Conservation (phyloP, 345 rosid species). For the Leavenworthia alabamica region DNA sequence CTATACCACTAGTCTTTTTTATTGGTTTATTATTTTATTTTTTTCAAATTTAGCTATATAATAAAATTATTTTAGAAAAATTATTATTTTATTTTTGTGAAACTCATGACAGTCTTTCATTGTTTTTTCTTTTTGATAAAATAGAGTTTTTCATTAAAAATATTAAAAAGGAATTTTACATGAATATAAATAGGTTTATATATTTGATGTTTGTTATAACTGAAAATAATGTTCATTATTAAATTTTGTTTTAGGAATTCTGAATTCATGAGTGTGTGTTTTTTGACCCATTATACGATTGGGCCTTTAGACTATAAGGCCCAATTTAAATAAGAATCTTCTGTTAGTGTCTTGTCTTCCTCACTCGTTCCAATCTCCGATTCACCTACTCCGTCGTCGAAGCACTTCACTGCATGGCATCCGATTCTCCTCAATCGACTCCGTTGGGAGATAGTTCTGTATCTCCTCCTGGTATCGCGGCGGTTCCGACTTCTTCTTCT, state of each 20-base stretch:
- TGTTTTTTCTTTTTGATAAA: no score
- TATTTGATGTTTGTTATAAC: no score
- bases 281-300: not conserved
- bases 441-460: conserved; percentile 25
- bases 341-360: conserved; percentile 36
- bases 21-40: no score
- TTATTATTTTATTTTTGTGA: no score
- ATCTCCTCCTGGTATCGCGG: conserved; percentile 19
- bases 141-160: no score
- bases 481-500: conserved; percentile 22
- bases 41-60: no score
- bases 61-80: no score
- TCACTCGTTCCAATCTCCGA: conserved; percentile 35
- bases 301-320: conserved; percentile 14
- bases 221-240: no score
- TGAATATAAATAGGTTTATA: no score
- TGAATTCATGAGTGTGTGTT: not conserved
- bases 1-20: no score
- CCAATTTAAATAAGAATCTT: conserved; percentile 24
- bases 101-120: no score
- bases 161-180: no score
- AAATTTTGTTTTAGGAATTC: not conserved
- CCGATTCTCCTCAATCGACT: conserved; percentile 39
- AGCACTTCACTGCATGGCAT: conserved; percentile 40
- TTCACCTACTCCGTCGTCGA: conserved; percentile 29